Evolutionary conservation across 768 basidiomycete species (phyloP), one percentile per base, ranked within the genome.

Genomic region (Collybia mongolica): DNA sequence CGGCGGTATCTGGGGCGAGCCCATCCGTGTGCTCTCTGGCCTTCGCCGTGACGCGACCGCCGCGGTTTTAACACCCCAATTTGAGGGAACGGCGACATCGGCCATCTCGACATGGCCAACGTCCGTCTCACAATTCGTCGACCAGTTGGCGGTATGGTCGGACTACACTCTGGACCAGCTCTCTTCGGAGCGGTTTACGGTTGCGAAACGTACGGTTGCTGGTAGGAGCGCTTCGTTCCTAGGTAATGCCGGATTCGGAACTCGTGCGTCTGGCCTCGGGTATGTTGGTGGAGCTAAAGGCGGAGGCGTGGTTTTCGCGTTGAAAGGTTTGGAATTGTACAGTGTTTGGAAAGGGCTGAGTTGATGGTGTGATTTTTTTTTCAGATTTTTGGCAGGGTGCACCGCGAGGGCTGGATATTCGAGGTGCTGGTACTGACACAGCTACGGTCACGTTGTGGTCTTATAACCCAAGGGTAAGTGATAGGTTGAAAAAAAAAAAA

Each of bases 301-400:
- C 20, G 71, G 71, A 32, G 68, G 71, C 1, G 65, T 69, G 3
- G 65, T 65, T 3, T 72, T 72, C 48, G 68, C 59, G 15, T 41
- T 72, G 20, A 61, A 60, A 62, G 69, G 68, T 68, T 22, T 3
- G 59, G 51, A 11, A n/a, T n/a, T n/a, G n/a, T n/a, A n/a, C n/a
- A n/a, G n/a, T n/a, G n/a, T n/a, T n/a, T n/a, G n/a, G n/a, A n/a
- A n/a, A n/a, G n/a, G n/a, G n/a, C n/a, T n/a, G n/a, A n/a, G n/a
- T 48, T 23, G 5, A 15, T 17, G 14, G 4, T 45, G 12, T 18
- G 24, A 29, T 36, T n/a, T 48, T 6, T 14, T n/a, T 48, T 6
- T 14, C 32, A 71, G 71, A 72, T 43, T 72, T 72, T 44, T 71
- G 70, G 71, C 67, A 72, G 55, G 65, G 66, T 17, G 64, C 68